Conservation (phyloP, 2,329 filamentous ascomycete species). For the Aureobasidium sp. region DNA sequence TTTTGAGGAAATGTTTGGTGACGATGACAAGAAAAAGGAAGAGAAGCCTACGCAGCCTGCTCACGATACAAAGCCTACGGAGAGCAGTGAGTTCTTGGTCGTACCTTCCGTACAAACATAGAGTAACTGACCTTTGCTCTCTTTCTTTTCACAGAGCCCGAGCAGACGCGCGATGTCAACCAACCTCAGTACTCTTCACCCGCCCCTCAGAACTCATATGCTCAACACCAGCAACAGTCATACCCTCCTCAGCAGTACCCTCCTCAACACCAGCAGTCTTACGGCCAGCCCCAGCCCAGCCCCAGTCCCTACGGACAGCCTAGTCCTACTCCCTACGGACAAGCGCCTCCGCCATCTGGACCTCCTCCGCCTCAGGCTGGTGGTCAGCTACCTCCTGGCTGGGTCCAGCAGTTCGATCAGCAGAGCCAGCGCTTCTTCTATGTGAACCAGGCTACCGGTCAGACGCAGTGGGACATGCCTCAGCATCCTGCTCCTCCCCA, state of each 20-base stretch:
- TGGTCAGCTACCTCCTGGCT: conserved; percentile 66
- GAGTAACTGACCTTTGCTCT: neutral
- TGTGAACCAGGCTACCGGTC: conserved; percentile 66
- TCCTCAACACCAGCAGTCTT: conserved; percentile 21
- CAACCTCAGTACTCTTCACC: conserved; percentile 10
- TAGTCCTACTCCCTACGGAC: conserved; percentile 26
- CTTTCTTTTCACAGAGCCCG: neutral
- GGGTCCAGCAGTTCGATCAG: conserved; percentile 70
- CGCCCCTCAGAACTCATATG: conserved; percentile 23
- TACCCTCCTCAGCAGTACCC: conserved; percentile 31
- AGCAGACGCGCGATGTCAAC: conserved; percentile 12
- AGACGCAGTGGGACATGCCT: conserved; percentile 71
- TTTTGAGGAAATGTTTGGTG: conserved; percentile 42
- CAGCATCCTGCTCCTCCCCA: conserved; percentile 33
- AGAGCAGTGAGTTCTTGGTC: neutral
- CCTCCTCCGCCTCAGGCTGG: conserved; percentile 29
- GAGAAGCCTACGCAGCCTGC: conserved; percentile 25
- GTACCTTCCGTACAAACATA: neutral
- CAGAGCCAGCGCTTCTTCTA: conserved; percentile 71
- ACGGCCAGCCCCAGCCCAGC: conserved; percentile 23
- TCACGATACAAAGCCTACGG: conserved; percentile 26
- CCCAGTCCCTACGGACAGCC: conserved; percentile 27
- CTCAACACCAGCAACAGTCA: conserved; percentile 32
- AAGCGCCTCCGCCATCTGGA: conserved; percentile 32
- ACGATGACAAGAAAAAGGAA: conserved; percentile 35